Evolutionary conservation across 768 basidiomycete species (phyloP), one percentile per base, ranked within the genome.

Genomic region (Lentinula sp.): DNA sequence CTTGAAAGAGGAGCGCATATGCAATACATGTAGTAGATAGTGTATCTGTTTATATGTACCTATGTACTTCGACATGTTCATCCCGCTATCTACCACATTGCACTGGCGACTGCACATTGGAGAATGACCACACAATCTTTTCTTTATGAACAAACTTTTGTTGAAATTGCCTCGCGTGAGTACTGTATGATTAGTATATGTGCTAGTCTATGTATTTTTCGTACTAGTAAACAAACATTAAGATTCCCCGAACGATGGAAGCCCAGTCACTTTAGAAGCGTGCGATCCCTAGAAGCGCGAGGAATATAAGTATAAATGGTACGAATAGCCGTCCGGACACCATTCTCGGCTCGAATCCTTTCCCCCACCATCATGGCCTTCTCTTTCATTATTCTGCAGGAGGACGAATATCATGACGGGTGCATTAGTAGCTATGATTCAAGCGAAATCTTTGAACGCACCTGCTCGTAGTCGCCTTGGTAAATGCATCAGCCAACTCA

Each of bases 401-500:
- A 18, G 4, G 39, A 57, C 50, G 35, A 51, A n/a, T 32, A 50
- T n/a, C 33, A 39, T 16, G 4, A 57, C 3, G 15, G 4, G 0
- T 1, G 13, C n/a, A 43, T 28, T 28, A 28, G 28, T 28, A 28
- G 28, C 4, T 35, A 48, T 15, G 58, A 16, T 43, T 10, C 3
- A 28, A 28, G 28, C 3, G 0, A 28, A 23, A n/a, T 15, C 45
- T n/a, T 16, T 20, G 37, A 18, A 71, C 80, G 63, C 63, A 84
- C 83, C 72, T 68, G 62, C 78, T 77, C 3, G 76, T 80, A 0
- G 86, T 87, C 1, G 83, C 86, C 60, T 76, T 79, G 8, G 69
- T 77, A 60, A 88, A 69, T 4, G 85, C 85, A n/a, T 79, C 75
- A 4, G 82, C 74, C 32, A 88, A 62, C 48, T 85, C 83, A 60